Base-by-base conservation (phyloP, 2,329 filamentous ascomycete genomes). In the Beauveria varroae region DNA sequence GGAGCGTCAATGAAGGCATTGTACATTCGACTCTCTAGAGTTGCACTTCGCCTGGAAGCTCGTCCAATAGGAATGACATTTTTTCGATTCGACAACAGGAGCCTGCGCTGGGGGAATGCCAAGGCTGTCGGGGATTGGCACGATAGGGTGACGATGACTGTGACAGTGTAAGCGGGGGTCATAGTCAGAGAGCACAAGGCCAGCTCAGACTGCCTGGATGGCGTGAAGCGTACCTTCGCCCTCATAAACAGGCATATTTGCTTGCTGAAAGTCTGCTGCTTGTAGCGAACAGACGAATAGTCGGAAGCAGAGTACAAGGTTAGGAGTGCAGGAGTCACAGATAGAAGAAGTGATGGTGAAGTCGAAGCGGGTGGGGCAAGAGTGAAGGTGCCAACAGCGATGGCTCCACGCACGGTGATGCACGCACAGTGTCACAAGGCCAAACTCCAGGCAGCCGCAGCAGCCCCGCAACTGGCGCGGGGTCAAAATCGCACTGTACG, bases 1-100 rank as follows among this genome's bases (percentile, higher is more conserved):
- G 87, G 84, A 61, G 84, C 88, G 65, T 90, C 83, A 62, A 90
- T 88, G 79, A 80, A 90, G 18, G 79, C 84, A 71, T 91, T 91
- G 65, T 81, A 72, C 5, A 66, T 64, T 43, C 63, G 73, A 69
- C 66, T 77, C 70, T 65, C 65, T 9, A 74, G 67, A 3, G 52
- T 58, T 55, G 65, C 22, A 65, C 74, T 70, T 62, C 75, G 68
- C 67, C 75, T 79, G 64, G 78, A 80, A 41, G 77, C 76, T 28
- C 79, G 72, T 43, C 80, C 80, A 62, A 82, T 75, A 14, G 68
- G 60, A 22, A 75, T 61, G 3, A 63, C 64, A 2, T 69, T 65
- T 8, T 65, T 70, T 12, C 69, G 67, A 20, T 68, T 69, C 10
- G 70, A 72, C 1, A 79, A 66, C 16, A 72, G 57, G 9, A 76